phyloP scores from a whole-genome alignment of 1,284 basidiomycete species.

The Phaffia rhodozyma region DNA sequence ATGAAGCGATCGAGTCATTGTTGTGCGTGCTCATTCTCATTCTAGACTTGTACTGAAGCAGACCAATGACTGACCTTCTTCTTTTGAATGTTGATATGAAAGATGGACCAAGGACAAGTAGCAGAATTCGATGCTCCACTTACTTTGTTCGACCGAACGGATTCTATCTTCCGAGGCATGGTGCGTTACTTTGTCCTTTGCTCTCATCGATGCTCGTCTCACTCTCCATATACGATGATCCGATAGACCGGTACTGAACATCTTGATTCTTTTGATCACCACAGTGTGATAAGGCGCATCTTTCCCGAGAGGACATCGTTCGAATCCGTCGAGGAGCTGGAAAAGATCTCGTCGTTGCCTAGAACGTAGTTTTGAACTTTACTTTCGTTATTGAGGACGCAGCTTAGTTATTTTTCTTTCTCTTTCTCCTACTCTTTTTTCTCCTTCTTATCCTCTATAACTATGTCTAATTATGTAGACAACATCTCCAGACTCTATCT shows the following conservation, averaged over 20 bases:
- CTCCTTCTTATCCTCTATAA: too few relatives aligned
- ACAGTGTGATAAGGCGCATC: constrained; percentile 16
- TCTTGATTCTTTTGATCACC: too few relatives aligned
- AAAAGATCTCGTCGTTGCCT: background rate
- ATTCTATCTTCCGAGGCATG: constrained; percentile 31
- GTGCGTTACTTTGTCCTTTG: background rate
- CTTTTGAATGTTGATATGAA: background rate
- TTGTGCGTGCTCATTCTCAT: too few relatives aligned
- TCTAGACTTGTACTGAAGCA: too few relatives aligned
- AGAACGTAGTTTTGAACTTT: too few relatives aligned
- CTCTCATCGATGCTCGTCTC: background rate
- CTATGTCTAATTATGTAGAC: too few relatives aligned
- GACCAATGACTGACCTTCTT: too few relatives aligned
- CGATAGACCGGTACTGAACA: background rate
- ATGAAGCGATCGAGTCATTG: background rate
- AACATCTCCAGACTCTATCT: too few relatives aligned
- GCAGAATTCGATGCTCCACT: constrained; percentile 34
- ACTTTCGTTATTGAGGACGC: too few relatives aligned
- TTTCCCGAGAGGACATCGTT: constrained; percentile 14
- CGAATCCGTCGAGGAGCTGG: constrained; percentile 14
- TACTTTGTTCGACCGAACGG: constrained; percentile 27
- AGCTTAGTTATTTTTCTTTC: too few relatives aligned
- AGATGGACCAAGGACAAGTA: constrained; percentile 29
- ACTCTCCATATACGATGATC: background rate
- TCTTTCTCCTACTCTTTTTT: too few relatives aligned